Percentiles rank a stretch among this genome's conserved stretches.
These are phyloP conservation scores for Leishmania guyanensis DNA, from an alignment of 208 protist species.

Conservation along the genomic window DNA sequence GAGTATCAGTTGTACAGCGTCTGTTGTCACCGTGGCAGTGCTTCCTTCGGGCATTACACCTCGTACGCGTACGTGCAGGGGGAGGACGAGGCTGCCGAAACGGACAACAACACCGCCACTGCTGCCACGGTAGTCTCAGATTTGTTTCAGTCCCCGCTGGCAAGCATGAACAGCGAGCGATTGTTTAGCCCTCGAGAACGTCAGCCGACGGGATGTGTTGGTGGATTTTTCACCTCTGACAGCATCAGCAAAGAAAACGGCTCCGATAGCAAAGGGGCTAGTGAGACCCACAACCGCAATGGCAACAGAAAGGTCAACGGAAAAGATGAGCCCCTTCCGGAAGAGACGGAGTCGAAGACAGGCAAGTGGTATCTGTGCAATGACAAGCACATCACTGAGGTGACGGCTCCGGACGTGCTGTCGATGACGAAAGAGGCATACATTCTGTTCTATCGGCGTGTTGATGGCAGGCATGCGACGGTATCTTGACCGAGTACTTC, in stretches of 20 bases:
- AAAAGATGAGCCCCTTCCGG: neutral
- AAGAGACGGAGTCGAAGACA: neutral
- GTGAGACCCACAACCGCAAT: neutral
- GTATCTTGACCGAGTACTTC: neutral
- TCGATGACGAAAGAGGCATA: slow-evolving; percentile 60
- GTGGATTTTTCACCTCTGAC: neutral
- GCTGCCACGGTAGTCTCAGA: neutral
- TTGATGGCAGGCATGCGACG: neutral
- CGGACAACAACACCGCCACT: neutral
- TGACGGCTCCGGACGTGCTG: slow-evolving; percentile 41
- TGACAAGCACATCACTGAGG: slow-evolving; percentile 53
- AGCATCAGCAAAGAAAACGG: neutral
- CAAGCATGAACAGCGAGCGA: neutral
- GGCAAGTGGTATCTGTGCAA: slow-evolving; percentile 83
- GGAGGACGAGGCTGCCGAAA: slow-evolving; percentile 5
- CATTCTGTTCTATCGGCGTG: slow-evolving; percentile 75
- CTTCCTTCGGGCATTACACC: slow-evolving; percentile 80
- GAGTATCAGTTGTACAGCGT: slow-evolving; percentile 77
- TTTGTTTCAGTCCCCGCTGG: neutral
- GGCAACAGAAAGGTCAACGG: neutral
- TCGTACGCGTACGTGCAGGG: slow-evolving; percentile 59
- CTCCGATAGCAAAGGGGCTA: no score
- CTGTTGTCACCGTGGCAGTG: slow-evolving; percentile 72
- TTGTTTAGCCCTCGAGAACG: no score
- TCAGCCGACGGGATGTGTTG: no score